Percentiles rank a stretch among this genome's conserved stretches.
Conservation (phyloP, 106 monocot species). For the Narthecium ossifragum region DNA sequence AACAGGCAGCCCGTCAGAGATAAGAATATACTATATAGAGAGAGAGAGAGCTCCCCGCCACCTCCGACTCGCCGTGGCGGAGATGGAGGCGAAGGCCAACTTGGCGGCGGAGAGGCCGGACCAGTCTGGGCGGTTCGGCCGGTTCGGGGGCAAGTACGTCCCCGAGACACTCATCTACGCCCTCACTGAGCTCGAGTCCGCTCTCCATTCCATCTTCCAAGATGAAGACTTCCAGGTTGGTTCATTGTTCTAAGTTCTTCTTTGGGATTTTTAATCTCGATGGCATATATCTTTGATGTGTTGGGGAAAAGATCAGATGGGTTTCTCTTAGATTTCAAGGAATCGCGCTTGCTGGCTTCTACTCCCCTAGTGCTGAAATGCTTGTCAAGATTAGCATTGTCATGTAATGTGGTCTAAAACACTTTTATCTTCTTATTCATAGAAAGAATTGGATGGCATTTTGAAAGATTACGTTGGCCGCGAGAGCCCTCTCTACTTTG, state of each 20-base stretch:
- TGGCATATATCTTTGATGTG: background rate
- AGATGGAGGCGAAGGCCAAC: too few species aligned
- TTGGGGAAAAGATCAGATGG: background rate
- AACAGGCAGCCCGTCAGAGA: too few species aligned
- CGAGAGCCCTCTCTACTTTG: slow-evolving; percentile 76
- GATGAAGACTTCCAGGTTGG: slow-evolving; percentile 4
- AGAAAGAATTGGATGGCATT: slow-evolving; percentile 61
- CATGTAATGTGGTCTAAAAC: background rate
- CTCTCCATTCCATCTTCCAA: background rate
- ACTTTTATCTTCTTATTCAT: background rate
- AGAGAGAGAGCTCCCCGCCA: too few species aligned
- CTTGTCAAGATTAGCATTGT: background rate
- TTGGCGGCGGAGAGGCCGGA: too few species aligned
- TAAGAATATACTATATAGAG: too few species aligned
- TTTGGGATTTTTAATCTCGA: background rate
- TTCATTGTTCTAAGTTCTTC: background rate
- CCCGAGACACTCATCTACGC: slow-evolving; percentile 11
- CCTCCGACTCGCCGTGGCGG: too few species aligned
- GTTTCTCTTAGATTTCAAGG: background rate
- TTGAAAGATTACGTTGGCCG: slow-evolving; percentile 74
- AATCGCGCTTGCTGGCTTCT: background rate
- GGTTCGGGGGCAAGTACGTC: slow-evolving; percentile 12
- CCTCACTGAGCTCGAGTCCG: slow-evolving; percentile 7
- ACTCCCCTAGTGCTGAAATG: background rate
- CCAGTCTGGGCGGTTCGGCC: slow-evolving; percentile 6